These are phyloP conservation scores for Pyrrhoderma noxium DNA, from an alignment of 1,284 basidiomycete species.

Conservation along the genomic window DNA sequence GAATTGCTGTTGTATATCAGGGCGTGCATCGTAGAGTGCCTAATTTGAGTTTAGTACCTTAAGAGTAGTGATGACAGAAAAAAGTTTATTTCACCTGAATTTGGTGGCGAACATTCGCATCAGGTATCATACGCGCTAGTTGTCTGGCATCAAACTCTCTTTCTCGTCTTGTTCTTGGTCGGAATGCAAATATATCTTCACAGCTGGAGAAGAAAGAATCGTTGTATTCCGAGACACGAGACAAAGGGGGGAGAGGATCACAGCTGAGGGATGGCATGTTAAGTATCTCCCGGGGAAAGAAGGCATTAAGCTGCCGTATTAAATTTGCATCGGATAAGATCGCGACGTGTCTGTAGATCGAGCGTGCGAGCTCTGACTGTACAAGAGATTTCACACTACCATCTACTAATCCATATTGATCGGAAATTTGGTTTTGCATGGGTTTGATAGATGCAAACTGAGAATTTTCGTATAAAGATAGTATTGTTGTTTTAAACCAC, in stretches of 20 bases:
- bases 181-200: slow-evolving; percentile 41
- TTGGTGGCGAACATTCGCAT: slow-evolving; percentile 47
- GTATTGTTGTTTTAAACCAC: slow-evolving; percentile 64
- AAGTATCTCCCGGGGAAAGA: slow-evolving; percentile 55
- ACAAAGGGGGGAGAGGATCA: slow-evolving; percentile 73
- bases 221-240: slow-evolving; percentile 55
- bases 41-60: slow-evolving; percentile 19
- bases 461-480: slow-evolving; percentile 29
- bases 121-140: slow-evolving; percentile 50
- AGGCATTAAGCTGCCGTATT: slow-evolving; percentile 55
- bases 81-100: slow-evolving; percentile 36
- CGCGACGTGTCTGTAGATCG: slow-evolving; percentile 68
- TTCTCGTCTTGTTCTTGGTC: slow-evolving; percentile 32
- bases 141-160: slow-evolving; percentile 40
- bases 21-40: slow-evolving; percentile 48
- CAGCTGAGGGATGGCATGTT: slow-evolving; percentile 56
- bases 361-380: slow-evolving; percentile 33
- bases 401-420: slow-evolving; percentile 31
- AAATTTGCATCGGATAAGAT: slow-evolving; percentile 54
- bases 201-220: slow-evolving; percentile 61
- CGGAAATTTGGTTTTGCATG: slow-evolving; percentile 33
- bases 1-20: slow-evolving; percentile 45
- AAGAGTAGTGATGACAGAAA: slow-evolving; percentile 13
- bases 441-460: slow-evolving; percentile 24
- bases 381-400: slow-evolving; percentile 16